Evolutionary conservation across 805 yeast species (phyloP).

Genomic region (Candida ovalis): DNA sequence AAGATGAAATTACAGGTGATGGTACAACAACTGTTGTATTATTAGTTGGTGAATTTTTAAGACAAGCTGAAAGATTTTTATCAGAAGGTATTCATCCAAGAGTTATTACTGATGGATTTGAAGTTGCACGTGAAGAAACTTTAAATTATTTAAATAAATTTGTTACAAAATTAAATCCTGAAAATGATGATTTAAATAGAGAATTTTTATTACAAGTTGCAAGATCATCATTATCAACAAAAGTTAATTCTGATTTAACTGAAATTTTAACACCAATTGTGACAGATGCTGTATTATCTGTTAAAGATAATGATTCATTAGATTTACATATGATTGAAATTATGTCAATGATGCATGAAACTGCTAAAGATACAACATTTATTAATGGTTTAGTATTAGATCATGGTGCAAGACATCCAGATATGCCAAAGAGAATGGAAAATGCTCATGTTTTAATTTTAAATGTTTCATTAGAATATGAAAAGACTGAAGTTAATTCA

Average conservation of each 20-base stretch:
- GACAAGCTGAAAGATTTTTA: slow-evolving; percentile 89
- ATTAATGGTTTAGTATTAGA: slow-evolving; percentile 89
- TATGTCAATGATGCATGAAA: slow-evolving; percentile 95
- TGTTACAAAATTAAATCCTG: slow-evolving; percentile 42
- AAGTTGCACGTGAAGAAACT: slow-evolving; percentile 74
- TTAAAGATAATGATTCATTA: slow-evolving; percentile 49
- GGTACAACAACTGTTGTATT: slow-evolving; percentile 96
- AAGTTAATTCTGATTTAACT: slow-evolving; percentile 72
- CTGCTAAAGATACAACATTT: slow-evolving; percentile 77
- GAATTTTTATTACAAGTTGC: slow-evolving; percentile 91
- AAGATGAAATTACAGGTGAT: slow-evolving; percentile 98
- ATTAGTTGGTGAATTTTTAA: slow-evolving; percentile 88
- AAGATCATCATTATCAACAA: slow-evolving; percentile 81
- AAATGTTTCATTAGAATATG: slow-evolving; percentile 94
- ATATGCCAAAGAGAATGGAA: slow-evolving; percentile 87
- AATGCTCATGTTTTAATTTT: slow-evolving; percentile 84
- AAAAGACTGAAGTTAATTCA: slow-evolving; percentile 95
- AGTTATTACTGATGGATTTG: slow-evolving; percentile 92
- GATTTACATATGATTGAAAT: slow-evolving; percentile 98
- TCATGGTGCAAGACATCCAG: slow-evolving; percentile 99
- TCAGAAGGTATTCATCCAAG: slow-evolving; percentile 96
- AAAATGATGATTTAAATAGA: slow-evolving; percentile 59
- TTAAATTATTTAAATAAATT: slow-evolving; percentile 66
- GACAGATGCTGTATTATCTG: slow-evolving; percentile 89
- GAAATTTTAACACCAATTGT: slow-evolving; percentile 89